Conservation (phyloP, 257 asterid species). For the Scutellaria minor region DNA sequence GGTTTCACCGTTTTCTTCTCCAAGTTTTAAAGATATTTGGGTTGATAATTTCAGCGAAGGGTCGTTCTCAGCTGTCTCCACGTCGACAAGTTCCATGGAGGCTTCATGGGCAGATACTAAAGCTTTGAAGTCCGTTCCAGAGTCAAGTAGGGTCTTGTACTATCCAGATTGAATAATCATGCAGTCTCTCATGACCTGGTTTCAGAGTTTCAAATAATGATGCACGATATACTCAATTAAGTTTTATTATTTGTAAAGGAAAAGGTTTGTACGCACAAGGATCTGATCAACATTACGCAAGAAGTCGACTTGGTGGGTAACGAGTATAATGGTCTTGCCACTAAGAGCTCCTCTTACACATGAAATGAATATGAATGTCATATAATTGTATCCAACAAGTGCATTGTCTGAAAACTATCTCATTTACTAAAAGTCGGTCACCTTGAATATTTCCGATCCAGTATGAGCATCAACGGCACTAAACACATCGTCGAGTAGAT, state of each 20-base stretch:
- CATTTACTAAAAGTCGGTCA: constrained; percentile 9
- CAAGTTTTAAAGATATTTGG: constrained; percentile 47
- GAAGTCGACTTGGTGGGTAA: constrained; percentile 99
- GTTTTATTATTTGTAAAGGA: not conserved
- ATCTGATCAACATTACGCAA: constrained; percentile 91
- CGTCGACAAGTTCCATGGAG: constrained; percentile 94
- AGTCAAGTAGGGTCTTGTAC: constrained; percentile 57
- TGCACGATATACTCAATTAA: not conserved
- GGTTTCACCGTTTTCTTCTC: constrained; percentile 58
- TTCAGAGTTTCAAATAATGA: not conserved
- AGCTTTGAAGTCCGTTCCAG: constrained; percentile 73
- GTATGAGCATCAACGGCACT: constrained; percentile 99
- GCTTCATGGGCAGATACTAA: constrained; percentile 91
- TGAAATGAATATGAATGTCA: not conserved
- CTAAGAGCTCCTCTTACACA: constrained; percentile 83
- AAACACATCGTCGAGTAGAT: constrained; percentile 89
- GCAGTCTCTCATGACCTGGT: constrained; percentile 95
- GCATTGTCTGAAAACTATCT: not conserved
- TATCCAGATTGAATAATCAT: constrained; percentile 83
- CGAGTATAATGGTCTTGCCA: constrained; percentile 80
- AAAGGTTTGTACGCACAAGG: constrained; percentile 53
- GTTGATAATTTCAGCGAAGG: constrained; percentile 43
- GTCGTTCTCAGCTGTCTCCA: constrained; percentile 50
- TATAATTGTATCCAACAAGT: not conserved
- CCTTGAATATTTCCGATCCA: constrained; percentile 97